A percentile compares a stretch with the other conserved stretches of the same genome.
Conservation (phyloP, 345 rosid species). For the Dovyalis caffra region DNA sequence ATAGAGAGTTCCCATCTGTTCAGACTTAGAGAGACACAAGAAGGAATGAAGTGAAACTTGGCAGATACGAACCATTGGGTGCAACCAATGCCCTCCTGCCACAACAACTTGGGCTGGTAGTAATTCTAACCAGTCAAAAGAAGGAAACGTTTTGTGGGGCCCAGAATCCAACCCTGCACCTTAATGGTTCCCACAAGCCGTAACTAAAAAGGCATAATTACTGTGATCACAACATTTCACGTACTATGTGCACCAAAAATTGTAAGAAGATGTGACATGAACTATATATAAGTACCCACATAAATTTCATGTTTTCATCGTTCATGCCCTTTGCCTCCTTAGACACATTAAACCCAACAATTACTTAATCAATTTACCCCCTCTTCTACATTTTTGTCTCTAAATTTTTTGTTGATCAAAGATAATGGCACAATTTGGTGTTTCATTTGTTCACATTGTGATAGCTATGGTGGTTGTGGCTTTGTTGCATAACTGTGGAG, state of each 20-base stretch:
- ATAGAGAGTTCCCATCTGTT: background rate
- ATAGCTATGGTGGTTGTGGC: background rate
- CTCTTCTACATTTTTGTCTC: background rate
- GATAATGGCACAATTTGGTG: background rate
- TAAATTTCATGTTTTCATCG: background rate
- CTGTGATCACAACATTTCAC: background rate
- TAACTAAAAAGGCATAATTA: background rate
- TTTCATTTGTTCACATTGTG: background rate
- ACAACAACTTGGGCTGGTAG: no score
- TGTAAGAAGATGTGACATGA: background rate
- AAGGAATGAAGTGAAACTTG: background rate
- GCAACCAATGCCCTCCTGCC: background rate
- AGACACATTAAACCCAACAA: background rate
- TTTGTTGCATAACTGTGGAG: background rate
- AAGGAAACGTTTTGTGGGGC: background rate
- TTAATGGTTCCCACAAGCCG: conserved; percentile 1
- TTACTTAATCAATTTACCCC: background rate
- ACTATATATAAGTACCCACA: background rate
- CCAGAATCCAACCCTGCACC: background rate
- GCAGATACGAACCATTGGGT: background rate
- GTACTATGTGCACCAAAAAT: background rate
- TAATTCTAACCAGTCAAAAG: background rate
- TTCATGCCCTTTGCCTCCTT: background rate
- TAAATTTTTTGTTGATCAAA: background rate
- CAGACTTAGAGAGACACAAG: no score